phyloP scores from a whole-genome alignment of 2,329 filamentous ascomycete genomes.

The Dactylonectria estremocensis region DNA sequence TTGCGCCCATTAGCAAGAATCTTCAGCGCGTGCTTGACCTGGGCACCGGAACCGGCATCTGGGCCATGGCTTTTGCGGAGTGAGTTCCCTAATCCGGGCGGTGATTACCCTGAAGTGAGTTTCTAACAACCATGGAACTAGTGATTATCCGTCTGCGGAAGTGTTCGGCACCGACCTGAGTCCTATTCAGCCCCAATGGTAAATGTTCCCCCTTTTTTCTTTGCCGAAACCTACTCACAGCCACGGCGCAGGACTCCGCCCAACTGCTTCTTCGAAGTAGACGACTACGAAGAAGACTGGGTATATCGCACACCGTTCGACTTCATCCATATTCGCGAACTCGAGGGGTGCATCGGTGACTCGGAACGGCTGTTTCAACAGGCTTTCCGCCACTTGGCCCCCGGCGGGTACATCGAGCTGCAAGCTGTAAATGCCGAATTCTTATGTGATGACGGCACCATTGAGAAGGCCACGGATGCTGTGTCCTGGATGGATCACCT shows the following conservation, averaged over 20 bases:
- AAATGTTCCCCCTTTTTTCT: background rate
- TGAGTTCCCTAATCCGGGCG: background rate
- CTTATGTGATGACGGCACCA: constrained; percentile 13
- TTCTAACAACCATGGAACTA: background rate
- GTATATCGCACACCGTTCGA: constrained; percentile 17
- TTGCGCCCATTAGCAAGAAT: constrained; percentile 16
- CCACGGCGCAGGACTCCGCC: constrained; percentile 16
- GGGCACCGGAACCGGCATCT: constrained; percentile 14
- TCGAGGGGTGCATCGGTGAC: constrained; percentile 12
- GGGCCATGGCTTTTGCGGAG: constrained; percentile 27
- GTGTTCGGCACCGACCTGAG: constrained; percentile 29
- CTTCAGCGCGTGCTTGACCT: constrained; percentile 18
- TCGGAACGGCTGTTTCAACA: background rate
- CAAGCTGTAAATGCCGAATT: constrained; percentile 1
- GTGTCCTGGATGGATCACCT: constrained; percentile 1
- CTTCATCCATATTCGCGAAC: constrained; percentile 8
- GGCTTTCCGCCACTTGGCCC: background rate
- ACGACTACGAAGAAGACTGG: constrained; percentile 2
- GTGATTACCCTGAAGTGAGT: background rate
- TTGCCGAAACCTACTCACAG: background rate
- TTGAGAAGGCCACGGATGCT: constrained; percentile 6
- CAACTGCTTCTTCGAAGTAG: constrained; percentile 15
- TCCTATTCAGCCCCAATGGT: constrained; percentile 30
- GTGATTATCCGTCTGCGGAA: constrained; percentile 24
- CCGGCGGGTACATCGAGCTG: background rate